Evolutionary conservation across 768 basidiomycete genomes (phyloP).

Genomic region (Phylloporus arenicola): DNA sequence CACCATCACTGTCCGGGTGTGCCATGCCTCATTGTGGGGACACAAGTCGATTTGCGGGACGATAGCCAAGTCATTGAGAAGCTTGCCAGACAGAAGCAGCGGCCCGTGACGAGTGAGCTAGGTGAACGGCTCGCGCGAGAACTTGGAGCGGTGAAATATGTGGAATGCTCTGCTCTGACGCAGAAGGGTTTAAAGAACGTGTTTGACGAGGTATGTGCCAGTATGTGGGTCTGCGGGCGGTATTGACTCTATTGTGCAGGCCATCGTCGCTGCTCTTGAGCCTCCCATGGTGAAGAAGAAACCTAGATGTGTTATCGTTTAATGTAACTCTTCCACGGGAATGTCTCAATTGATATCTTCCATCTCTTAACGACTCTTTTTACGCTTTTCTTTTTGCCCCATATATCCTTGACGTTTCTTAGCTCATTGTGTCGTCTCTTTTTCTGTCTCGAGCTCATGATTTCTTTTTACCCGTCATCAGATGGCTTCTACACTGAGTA

Average conservation of each 20-base stretch:
- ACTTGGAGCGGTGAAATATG: conserved; percentile 97
- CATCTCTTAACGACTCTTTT: conserved; percentile 33
- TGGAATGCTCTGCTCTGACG: conserved; percentile 97
- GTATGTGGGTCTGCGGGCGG: neutral
- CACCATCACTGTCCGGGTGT: conserved; percentile 99
- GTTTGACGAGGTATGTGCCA: conserved; percentile 86
- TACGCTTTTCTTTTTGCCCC: conserved; percentile 28
- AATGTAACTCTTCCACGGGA: conserved; percentile 34
- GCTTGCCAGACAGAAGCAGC: conserved; percentile 92
- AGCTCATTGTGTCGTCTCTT: conserved; percentile 18
- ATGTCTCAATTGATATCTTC: conserved; percentile 28
- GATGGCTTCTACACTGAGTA: conserved; percentile 23
- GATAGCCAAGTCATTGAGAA: conserved; percentile 93
- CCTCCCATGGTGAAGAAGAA: conserved; percentile 87
- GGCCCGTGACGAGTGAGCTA: conserved; percentile 80
- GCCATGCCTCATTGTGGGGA: conserved; percentile 98
- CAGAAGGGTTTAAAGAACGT: conserved; percentile 99
- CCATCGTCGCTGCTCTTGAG: conserved; percentile 97
- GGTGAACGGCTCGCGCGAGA: conserved; percentile 96
- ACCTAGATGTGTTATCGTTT: conserved; percentile 81
- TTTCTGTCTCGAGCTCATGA: conserved; percentile 19
- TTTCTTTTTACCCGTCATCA: conserved; percentile 17
- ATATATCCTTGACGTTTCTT: conserved; percentile 33
- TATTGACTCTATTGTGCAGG: conserved; percentile 38
- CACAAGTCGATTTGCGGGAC: conserved; percentile 95